phyloP scores from a whole-genome alignment of 176 grass and related monocot genomes.

The Elymus sibiricus region DNA sequence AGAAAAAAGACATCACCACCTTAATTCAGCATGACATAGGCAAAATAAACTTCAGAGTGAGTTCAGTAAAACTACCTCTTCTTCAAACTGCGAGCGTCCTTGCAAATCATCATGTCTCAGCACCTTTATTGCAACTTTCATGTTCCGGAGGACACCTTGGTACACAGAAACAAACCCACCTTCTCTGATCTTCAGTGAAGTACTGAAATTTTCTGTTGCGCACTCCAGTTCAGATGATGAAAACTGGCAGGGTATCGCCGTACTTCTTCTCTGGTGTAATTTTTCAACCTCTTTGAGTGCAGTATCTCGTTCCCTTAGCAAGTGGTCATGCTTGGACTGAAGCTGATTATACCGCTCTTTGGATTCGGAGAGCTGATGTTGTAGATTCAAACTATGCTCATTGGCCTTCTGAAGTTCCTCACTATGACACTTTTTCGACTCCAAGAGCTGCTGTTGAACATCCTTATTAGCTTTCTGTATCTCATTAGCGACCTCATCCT shows the following conservation, averaged over 20 bases:
- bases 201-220: constrained; percentile 37
- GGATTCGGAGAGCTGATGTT: constrained; percentile 24
- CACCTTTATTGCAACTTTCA: constrained; percentile 46
- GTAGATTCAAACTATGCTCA: background rate
- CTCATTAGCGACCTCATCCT: background rate
- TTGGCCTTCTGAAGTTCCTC: constrained; percentile 15
- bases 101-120: constrained; percentile 29
- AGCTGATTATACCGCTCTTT: constrained; percentile 24
- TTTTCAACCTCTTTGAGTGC: constrained; percentile 30
- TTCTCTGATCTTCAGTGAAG: constrained; percentile 31
- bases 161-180: constrained; percentile 39
- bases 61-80: constrained; percentile 24
- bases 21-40: background rate
- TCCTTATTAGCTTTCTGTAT: constrained; percentile 13
- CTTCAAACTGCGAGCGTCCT: constrained; percentile 35
- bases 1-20: too few relatives aligned
- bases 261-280: constrained; percentile 26
- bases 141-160: constrained; percentile 35
- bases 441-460: constrained; percentile 16
- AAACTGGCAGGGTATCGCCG: constrained; percentile 32
- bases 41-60: background rate
- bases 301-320: constrained; percentile 23
- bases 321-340: constrained; percentile 13
- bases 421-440: background rate
- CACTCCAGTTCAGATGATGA: constrained; percentile 25